Evolutionary conservation across 2,329 filamentous ascomycete genomes (phyloP), one percentile per base, ranked within the genome.

Genomic region (Curvularia verruculosa): DNA sequence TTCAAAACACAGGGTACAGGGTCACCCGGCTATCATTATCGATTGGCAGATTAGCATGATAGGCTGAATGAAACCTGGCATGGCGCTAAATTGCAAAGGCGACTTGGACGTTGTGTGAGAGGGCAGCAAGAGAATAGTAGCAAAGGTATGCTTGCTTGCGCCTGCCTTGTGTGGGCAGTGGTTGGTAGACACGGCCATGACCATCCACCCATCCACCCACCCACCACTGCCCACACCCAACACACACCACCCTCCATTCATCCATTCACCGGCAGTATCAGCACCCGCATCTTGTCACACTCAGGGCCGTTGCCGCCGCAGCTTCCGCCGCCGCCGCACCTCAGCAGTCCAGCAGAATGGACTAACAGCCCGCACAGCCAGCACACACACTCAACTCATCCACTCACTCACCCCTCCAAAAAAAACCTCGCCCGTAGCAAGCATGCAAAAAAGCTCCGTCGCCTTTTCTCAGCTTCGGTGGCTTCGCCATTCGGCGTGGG

Each of bases 11-110:
- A 65, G 60, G 59, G 60, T 58, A 21, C 70, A 70, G 69, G 69
- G 67, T 62, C 64, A 41, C 68, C 58, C 64, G 72, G 69, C 49
- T 75, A 75, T 73, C 73, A 70, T 65, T 53, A 75, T 75, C 73
- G 73, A 75, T 75, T 75, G 73, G 73, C 66, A 66, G 54, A 57
- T 57, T n/a, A 56, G 44, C 67, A 48, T 52, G 72, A 70, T 74
- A 73, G 70, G 70, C 70, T 71, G 66, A 66, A 58, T 56, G 50
- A 56, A 58, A 18, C 59, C 61, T 54, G 54, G 66, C 39, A 24
- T 54, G 52, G 66, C 67, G 56, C 57, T 67, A 65, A 66, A 64
- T 57, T 53, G 48, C 55, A 6, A 29, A 54, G 58, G 59, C 60
- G 60, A 53, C 57, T 56, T 53, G 49, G 54, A 53, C n/a, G 49